Percentiles rank a stretch among this genome's conserved stretches.
Conservation (phyloP, 805 yeast genomes). For the Suhomyces canberraensis region DNA sequence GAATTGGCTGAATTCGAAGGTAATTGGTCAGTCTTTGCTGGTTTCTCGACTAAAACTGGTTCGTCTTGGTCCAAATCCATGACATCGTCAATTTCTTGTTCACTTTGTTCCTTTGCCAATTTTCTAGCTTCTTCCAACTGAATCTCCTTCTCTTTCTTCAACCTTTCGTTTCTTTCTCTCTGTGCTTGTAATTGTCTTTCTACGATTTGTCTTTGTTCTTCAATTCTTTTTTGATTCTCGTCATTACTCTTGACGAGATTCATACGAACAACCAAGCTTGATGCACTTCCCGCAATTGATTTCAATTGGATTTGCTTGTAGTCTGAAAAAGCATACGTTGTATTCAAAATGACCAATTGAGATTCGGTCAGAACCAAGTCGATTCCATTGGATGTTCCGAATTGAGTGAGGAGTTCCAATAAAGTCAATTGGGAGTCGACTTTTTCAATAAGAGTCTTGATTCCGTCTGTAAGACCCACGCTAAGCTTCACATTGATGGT, state of each 20-base stretch:
- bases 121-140: slow-evolving; percentile 2
- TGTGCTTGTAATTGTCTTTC: slow-evolving; percentile 18
- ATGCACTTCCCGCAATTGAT: slow-evolving; percentile 17
- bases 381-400: slow-evolving; percentile 16
- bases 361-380: slow-evolving; percentile 6
- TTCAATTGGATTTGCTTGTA: slow-evolving; percentile 12
- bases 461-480: slow-evolving; percentile 4
- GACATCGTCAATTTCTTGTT: background rate
- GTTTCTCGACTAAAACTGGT: background rate
- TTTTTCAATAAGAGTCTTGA: slow-evolving; percentile 8
- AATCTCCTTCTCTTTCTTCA: slow-evolving; percentile 8
- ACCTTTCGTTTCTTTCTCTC: slow-evolving; percentile 10
- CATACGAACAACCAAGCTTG: slow-evolving; percentile 26
- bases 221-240: slow-evolving; percentile 5
- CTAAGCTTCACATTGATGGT: slow-evolving; percentile 18
- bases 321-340: slow-evolving; percentile 8
- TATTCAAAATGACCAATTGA: slow-evolving; percentile 16
- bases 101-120: too few species aligned
- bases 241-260: slow-evolving; percentile 13
- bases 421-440: slow-evolving; percentile 12
- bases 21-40: background rate
- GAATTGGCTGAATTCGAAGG: too few species aligned
- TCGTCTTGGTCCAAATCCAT: background rate
- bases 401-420: slow-evolving; percentile 18
- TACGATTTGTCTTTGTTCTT: slow-evolving; percentile 22